Base-by-base conservation (phyloP, 148 eudicot genomes). In the Fagopyrum esculentum region DNA sequence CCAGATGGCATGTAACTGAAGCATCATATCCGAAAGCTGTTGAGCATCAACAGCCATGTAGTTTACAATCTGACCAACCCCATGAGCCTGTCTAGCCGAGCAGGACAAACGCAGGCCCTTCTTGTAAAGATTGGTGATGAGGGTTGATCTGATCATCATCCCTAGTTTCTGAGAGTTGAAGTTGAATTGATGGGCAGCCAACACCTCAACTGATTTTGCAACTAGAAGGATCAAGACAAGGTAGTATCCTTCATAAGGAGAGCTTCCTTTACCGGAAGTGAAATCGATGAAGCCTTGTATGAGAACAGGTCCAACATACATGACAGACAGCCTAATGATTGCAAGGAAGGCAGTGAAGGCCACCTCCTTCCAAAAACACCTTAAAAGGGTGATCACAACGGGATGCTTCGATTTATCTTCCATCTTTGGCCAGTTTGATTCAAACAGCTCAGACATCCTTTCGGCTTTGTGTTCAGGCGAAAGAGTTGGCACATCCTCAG, bases 21-120 rank as follows among this genome's bases (percentile, higher is more conserved):
- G 84, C 93, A 95, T 92, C 98, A 95, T 95, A 75, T 95, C 98
- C 8, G 96, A 89, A 0, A 94, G 88, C 80, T 94, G 98, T 71
- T 94, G 98, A 75, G 97, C 90, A 89, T 94, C 98, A 43, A 94
- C 93, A 52, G 88, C 97, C 98, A 95, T 95, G 69, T 92, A 95
- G 81, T 95, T 95, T 59, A 95, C 97, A 75, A 90, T 95, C 64
- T 90, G 97, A 17, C 98, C 98, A 60, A 92, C 90, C 57, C 97
- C 98, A 74, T 94, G 98, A 49, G 78, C 81, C 55, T 94, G 97
- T 56, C 98, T 76, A 30, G 97, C 91, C 0, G 98, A 94, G 80
- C 93, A 86, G 0, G 98, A 83, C 10, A 94, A 44, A 74, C 87
- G 82, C 4, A 94, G 78, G 7, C 97, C 98, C 81, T 94, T 94